Conservation (phyloP, 2,329 filamentous ascomycete species). For the Trichophyton schoenleinii region DNA sequence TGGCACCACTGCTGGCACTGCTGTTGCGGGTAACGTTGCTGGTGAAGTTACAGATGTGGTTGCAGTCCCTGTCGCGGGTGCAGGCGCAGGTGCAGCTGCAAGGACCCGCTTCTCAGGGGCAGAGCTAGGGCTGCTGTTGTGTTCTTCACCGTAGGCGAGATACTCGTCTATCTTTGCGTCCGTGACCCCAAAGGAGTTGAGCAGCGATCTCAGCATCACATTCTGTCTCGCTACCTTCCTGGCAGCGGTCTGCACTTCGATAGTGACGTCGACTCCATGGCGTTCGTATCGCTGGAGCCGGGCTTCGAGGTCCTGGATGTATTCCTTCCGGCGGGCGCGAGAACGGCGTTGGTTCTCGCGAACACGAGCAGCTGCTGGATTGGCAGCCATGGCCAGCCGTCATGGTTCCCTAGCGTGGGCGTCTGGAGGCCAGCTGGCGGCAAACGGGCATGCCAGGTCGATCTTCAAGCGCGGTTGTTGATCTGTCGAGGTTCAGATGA, state of each 20-base stretch:
- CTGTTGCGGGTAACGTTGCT: too few species aligned
- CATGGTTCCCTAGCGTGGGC: neutral
- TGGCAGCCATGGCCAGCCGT: neutral
- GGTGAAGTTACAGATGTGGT: too few species aligned
- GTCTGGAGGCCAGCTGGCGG: neutral
- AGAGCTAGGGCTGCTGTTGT: neutral
- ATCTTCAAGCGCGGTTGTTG: neutral
- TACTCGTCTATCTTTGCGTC: conserved; percentile 42
- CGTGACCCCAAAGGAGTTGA: conserved; percentile 45
- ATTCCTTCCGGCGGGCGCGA: conserved; percentile 61
- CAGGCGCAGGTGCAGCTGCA: too few species aligned
- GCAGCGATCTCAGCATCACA: conserved; percentile 46
- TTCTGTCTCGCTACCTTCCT: conserved; percentile 59
- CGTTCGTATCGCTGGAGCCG: conserved; percentile 52
- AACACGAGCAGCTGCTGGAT: conserved; percentile 40
- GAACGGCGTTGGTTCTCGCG: conserved; percentile 66
- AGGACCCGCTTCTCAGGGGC: neutral
- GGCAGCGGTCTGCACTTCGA: conserved; percentile 60
- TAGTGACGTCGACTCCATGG: conserved; percentile 53
- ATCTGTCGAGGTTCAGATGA: neutral
- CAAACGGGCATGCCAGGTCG: neutral
- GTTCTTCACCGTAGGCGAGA: conserved; percentile 7
- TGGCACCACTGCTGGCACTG: too few species aligned
- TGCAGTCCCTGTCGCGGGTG: too few species aligned
- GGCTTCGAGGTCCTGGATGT: conserved; percentile 56